A percentile compares a stretch with the other conserved stretches of the same genome.
Evolutionary conservation across 1,139 yeast genomes (phyloP).

Genomic region (Diutina neorugosa): DNA sequence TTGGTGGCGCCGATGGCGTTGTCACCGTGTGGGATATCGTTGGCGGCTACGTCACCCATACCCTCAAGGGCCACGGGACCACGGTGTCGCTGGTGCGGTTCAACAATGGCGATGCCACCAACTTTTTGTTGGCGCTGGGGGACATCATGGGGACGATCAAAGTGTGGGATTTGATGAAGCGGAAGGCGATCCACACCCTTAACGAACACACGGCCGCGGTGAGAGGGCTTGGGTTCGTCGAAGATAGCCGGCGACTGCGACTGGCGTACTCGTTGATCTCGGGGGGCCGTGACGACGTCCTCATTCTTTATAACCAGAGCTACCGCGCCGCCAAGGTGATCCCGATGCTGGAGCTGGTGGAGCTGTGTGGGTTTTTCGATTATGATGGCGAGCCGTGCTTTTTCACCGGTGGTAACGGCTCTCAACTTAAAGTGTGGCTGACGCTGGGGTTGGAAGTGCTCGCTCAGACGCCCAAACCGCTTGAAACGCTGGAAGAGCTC

Average conservation of each 20-base stretch:
- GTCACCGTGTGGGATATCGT: slow-evolving; percentile 89
- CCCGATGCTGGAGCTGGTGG: slow-evolving; percentile 71
- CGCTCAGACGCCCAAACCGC: slow-evolving; percentile 37
- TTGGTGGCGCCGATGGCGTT: slow-evolving; percentile 93
- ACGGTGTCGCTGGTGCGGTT: slow-evolving; percentile 71
- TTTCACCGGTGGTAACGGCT: slow-evolving; percentile 77
- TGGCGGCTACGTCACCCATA: slow-evolving; percentile 81
- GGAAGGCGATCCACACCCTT: slow-evolving; percentile 51
- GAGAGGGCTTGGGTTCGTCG: slow-evolving; percentile 61
- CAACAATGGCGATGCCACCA: slow-evolving; percentile 48
- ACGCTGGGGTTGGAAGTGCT: slow-evolving; percentile 22
- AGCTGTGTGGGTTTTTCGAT: slow-evolving; percentile 42
- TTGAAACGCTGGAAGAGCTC: slow-evolving; percentile 55
- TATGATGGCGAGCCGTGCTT: slow-evolving; percentile 21
- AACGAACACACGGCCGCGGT: slow-evolving; percentile 80
- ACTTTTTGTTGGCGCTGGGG: slow-evolving; percentile 79
- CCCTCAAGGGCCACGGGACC: slow-evolving; percentile 91
- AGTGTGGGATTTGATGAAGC: slow-evolving; percentile 81
- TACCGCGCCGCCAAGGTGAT: slow-evolving; percentile 52
- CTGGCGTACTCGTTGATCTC: slow-evolving; percentile 36
- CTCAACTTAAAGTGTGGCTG: slow-evolving; percentile 54
- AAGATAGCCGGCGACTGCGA: no score
- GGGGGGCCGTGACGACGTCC: slow-evolving; percentile 85
- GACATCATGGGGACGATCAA: slow-evolving; percentile 80
- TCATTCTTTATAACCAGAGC: slow-evolving; percentile 44